phyloP scores from a whole-genome alignment of 2,329 filamentous ascomycete species.

The Cephalotrichum gorgonifer region DNA sequence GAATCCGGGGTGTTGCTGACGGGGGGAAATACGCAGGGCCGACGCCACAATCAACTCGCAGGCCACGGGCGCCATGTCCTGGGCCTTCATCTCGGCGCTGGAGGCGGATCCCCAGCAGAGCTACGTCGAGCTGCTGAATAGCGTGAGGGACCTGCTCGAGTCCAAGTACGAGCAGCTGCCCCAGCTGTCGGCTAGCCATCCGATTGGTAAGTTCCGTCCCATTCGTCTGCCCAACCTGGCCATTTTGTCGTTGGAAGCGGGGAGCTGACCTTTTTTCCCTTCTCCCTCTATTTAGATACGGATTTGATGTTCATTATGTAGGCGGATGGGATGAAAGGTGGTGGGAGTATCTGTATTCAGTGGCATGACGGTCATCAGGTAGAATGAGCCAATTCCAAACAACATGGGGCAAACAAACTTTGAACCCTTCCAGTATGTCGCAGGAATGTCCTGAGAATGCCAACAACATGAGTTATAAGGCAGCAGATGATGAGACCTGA shows the following conservation, averaged over 20 bases:
- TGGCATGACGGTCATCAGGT: too few species aligned
- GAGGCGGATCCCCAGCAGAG: conserved; percentile 85
- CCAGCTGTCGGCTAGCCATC: conserved; percentile 84
- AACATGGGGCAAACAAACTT: too few species aligned
- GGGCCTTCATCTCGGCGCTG: conserved; percentile 76
- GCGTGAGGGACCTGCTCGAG: conserved; percentile 72
- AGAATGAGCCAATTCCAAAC: too few species aligned
- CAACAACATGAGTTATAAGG: too few species aligned
- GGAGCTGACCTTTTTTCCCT: neutral
- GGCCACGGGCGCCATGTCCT: conserved; percentile 88
- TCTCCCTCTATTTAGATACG: conserved; percentile 2
- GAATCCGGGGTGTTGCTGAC: conserved; percentile 15
- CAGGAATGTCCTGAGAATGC: too few species aligned
- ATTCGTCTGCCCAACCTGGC: neutral
- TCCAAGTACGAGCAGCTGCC: conserved; percentile 80
- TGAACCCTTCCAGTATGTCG: too few species aligned
- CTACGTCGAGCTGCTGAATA: conserved; percentile 83
- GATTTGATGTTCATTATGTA: conserved; percentile 10
- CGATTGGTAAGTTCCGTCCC: conserved; percentile 57
- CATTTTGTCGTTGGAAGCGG: too few species aligned
- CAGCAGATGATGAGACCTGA: too few species aligned
- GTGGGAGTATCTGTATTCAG: neutral
- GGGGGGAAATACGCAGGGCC: conserved; percentile 44
- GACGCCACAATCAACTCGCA: conserved; percentile 74
- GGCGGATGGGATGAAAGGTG: neutral